These are phyloP conservation scores for Pichia sp. DNA, from an alignment of 1,139 yeast genomes.

Conservation along the genomic window DNA sequence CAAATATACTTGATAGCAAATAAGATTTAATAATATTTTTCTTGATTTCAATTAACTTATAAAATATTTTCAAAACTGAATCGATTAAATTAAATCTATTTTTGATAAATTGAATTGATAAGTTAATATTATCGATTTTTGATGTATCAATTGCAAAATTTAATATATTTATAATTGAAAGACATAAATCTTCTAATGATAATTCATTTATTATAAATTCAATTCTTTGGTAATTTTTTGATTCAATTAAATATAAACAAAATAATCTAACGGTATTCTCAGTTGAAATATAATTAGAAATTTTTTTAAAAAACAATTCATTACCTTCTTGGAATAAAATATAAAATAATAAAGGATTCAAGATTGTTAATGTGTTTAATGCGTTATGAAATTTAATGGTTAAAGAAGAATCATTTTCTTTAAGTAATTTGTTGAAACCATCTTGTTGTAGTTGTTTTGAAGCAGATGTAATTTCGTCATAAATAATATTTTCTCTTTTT, in stretches of 20 bases:
- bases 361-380: conserved; percentile 21
- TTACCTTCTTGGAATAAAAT: conserved; percentile 18
- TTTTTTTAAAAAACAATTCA: conserved; percentile 8
- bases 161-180: conserved; percentile 19
- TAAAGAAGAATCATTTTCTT: conserved; percentile 11
- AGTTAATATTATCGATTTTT: conserved; percentile 21
- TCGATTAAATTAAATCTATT: conserved; percentile 20
- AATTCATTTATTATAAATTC: conserved; percentile 12
- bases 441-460: conserved; percentile 17
- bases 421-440: conserved; percentile 18
- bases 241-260: conserved; percentile 18
- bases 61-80: conserved; percentile 18
- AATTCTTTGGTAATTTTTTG: conserved; percentile 3
- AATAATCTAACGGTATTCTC: conserved; percentile 25
- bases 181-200: conserved; percentile 22
- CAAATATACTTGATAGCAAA: conserved; percentile 19
- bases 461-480: conserved; percentile 21
- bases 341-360: conserved; percentile 20
- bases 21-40: conserved; percentile 16
- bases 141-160: conserved; percentile 23
- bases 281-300: conserved; percentile 19
- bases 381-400: conserved; percentile 21
- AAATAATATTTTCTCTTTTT: conserved; percentile 18
- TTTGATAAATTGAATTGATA: conserved; percentile 28
- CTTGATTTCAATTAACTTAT: conserved; percentile 11